A percentile compares a stretch with the other conserved stretches of the same genome.
phyloP scores from a whole-genome alignment of 2,329 filamentous ascomycete genomes.

The Neurospora crassa region DNA sequence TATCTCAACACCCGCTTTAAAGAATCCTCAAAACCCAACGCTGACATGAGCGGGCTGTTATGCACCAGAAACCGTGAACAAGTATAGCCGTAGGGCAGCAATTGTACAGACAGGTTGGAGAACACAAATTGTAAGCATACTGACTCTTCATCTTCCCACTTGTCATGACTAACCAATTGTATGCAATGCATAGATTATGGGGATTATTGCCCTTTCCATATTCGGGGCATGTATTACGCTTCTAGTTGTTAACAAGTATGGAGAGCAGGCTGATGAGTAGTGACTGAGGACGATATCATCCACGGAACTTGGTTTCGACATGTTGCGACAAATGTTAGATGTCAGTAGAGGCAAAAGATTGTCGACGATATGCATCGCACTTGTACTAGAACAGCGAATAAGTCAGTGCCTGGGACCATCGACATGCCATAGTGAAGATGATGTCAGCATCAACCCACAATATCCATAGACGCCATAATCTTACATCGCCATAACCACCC shows the following conservation, averaged over 20 bases:
- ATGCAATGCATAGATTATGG: conserved; percentile 42
- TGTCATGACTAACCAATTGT: not conserved
- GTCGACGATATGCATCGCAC: no score
- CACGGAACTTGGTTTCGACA: not conserved
- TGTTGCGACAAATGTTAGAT: not conserved
- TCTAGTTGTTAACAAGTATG: conserved; percentile 38
- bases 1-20: not conserved
- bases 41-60: not conserved
- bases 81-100: conserved; percentile 68
- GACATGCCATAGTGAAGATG: not conserved
- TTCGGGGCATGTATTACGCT: conserved; percentile 57
- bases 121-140: conserved; percentile 63
- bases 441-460: conserved; percentile 8
- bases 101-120: conserved; percentile 91
- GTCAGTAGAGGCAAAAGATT: not conserved
- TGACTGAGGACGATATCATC: not conserved
- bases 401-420: not conserved
- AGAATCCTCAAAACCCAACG: not conserved
- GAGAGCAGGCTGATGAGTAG: conserved; percentile 15
- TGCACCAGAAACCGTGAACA: conserved; percentile 54
- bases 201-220: conserved; percentile 51
- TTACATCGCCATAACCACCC: not conserved
- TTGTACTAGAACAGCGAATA: not conserved
- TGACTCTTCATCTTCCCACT: not conserved
- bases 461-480: conserved; percentile 2